Percentiles rank a stretch among this genome's conserved stretches.
Conservation (phyloP, 1,139 yeast species). For the Zygosaccharomyces sapae region DNA sequence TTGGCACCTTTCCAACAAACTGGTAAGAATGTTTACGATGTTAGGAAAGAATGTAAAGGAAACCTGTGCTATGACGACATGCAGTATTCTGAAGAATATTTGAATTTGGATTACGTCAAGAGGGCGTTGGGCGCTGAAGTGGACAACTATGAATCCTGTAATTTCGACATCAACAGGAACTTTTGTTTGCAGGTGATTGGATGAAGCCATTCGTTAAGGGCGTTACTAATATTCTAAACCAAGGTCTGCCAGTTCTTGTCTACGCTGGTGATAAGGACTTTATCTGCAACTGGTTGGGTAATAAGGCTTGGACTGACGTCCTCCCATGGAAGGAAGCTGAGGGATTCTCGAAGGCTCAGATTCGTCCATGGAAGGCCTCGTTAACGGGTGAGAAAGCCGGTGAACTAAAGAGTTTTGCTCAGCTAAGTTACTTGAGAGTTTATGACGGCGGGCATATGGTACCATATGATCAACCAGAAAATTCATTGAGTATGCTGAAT, state of each 20-base stretch:
- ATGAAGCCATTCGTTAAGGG: constrained; percentile 77
- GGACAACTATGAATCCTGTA: constrained; percentile 76
- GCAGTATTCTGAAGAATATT: constrained; percentile 60
- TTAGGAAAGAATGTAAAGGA: constrained; percentile 74
- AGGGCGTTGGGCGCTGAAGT: constrained; percentile 91
- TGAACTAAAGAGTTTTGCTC: constrained; percentile 50
- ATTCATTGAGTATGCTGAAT: constrained; percentile 70
- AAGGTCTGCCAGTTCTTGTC: constrained; percentile 63
- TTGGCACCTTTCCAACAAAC: constrained; percentile 85
- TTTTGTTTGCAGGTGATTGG: constrained; percentile 89
- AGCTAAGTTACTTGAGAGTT: constrained; percentile 58
- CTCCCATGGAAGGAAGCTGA: constrained; percentile 63
- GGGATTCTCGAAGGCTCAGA: constrained; percentile 45
- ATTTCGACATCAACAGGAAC: constrained; percentile 76
- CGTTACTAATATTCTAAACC: constrained; percentile 52
- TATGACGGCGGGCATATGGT: constrained; percentile 74
- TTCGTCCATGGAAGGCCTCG: constrained; percentile 37
- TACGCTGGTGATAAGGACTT: constrained; percentile 87
- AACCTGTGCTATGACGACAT: constrained; percentile 78
- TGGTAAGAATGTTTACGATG: constrained; percentile 91
- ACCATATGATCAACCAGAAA: constrained; percentile 77
- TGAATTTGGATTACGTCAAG: constrained; percentile 66
- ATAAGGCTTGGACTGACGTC: constrained; percentile 73
- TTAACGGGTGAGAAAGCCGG: constrained; percentile 51
- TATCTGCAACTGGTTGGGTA: constrained; percentile 84